These are phyloP conservation scores for Magnaporthiopsis poae DNA, from an alignment of 2,329 filamentous ascomycete genomes.

Conservation along the genomic window DNA sequence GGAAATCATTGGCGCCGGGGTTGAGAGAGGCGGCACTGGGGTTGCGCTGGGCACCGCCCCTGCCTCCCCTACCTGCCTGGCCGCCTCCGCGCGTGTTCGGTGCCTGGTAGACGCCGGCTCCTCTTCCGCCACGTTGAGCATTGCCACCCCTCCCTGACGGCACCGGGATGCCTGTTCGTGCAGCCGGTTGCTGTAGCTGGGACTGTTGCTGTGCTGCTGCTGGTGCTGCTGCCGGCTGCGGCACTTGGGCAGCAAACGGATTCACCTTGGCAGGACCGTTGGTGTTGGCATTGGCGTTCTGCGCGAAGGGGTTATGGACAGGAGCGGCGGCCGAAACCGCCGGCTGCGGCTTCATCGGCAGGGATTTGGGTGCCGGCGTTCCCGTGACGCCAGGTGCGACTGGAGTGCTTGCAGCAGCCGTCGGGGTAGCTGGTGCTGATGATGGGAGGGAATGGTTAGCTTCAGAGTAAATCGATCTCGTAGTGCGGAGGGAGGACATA, in stretches of 20 bases:
- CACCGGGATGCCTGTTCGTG: slow-evolving; percentile 16
- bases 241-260: slow-evolving; percentile 14
- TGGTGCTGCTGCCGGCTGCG: slow-evolving; percentile 11
- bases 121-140: slow-evolving; percentile 15
- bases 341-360: slow-evolving; percentile 8
- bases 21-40: slow-evolving; percentile 35
- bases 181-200: slow-evolving; percentile 10
- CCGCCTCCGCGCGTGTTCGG: slow-evolving; percentile 18
- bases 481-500: neutral
- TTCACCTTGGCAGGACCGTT: slow-evolving; percentile 8
- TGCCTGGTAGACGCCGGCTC: slow-evolving; percentile 16
- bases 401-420: neutral
- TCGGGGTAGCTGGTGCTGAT: neutral
- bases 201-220: slow-evolving; percentile 10
- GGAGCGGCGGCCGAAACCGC: slow-evolving; percentile 9
- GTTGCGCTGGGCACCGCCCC: slow-evolving; percentile 25
- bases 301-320: neutral
- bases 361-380: slow-evolving; percentile 2
- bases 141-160: slow-evolving; percentile 16
- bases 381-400: neutral
- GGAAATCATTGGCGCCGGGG: slow-evolving; percentile 39
- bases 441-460: neutral
- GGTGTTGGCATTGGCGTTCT: neutral
- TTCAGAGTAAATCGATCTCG: neutral
- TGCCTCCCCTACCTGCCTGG: slow-evolving; percentile 14